These are phyloP conservation scores for Phalaenopsis equestris DNA, from an alignment of 106 monocot genomes.

Conservation along the genomic window DNA sequence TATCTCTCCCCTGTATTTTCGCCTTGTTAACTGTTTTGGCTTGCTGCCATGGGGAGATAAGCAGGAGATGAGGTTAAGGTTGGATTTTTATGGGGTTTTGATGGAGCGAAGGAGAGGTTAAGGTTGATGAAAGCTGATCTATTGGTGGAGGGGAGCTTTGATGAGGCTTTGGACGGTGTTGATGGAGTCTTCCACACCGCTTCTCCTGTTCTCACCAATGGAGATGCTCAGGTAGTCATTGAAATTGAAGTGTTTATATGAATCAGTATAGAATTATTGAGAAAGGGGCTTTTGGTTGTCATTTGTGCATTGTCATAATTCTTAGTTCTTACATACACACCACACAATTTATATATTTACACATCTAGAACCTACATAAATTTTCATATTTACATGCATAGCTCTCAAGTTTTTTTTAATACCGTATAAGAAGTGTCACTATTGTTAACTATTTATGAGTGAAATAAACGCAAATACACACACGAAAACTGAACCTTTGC, in stretches of 20 bases:
- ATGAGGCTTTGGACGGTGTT: slow-evolving; percentile 59
- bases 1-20: background rate
- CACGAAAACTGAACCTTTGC: too few species aligned
- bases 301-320: too few species aligned
- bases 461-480: too few species aligned
- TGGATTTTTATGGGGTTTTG: slow-evolving; percentile 51
- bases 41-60: background rate
- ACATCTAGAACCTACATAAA: too few species aligned
- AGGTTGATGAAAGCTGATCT: slow-evolving; percentile 74
- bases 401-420: too few species aligned
- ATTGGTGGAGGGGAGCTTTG: slow-evolving; percentile 69
- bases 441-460: too few species aligned
- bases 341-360: too few species aligned
- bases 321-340: too few species aligned
- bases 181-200: slow-evolving; percentile 97
- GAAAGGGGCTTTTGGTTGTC: too few species aligned
- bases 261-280: too few species aligned
- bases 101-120: slow-evolving; percentile 71
- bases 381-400: too few species aligned
- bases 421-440: too few species aligned
- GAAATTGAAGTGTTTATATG: background rate
- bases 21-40: background rate
- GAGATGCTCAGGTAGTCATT: slow-evolving; percentile 31
- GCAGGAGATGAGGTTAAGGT: slow-evolving; percentile 53
- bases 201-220: slow-evolving; percentile 47